These are phyloP conservation scores for Saitozyma sp. DNA, from an alignment of 768 basidiomycete genomes.

Conservation along the genomic window DNA sequence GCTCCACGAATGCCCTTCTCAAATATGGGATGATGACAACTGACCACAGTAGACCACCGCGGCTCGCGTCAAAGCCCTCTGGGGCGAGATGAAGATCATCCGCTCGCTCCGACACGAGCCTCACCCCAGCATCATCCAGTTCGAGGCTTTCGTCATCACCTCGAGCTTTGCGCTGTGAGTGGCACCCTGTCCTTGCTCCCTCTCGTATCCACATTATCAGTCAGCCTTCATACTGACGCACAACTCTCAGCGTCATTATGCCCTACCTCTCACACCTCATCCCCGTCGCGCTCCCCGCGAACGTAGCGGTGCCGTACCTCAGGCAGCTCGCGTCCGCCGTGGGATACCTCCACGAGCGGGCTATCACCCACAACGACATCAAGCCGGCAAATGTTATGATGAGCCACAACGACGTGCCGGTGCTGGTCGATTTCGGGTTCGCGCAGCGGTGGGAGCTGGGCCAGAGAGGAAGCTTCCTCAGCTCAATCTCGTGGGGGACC, in stretches of 20 bases:
- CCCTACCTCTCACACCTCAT: constrained; percentile 80
- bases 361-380: constrained; percentile 52
- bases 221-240: neutral
- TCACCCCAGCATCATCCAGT: constrained; percentile 88
- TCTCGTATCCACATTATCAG: neutral
- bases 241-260: constrained; percentile 59
- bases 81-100: constrained; percentile 98
- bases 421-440: constrained; percentile 95
- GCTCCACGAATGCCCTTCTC: too few species aligned
- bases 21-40: too few species aligned
- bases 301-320: constrained; percentile 61
- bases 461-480: constrained; percentile 39
- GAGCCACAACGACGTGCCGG: constrained; percentile 63
- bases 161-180: constrained; percentile 84
- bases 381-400: constrained; percentile 94
- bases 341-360: constrained; percentile 50
- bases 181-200: constrained; percentile 17
- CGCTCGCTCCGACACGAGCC: constrained; percentile 76
- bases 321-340: constrained; percentile 49
- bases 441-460: constrained; percentile 82
- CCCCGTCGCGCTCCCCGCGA: constrained; percentile 82
- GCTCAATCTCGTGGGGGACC: constrained; percentile 63
- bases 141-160: constrained; percentile 90
- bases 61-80: constrained; percentile 86
- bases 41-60: constrained; percentile 64